Conservation (phyloP, 1,284 basidiomycete genomes). For the Wolfiporia cocos region DNA sequence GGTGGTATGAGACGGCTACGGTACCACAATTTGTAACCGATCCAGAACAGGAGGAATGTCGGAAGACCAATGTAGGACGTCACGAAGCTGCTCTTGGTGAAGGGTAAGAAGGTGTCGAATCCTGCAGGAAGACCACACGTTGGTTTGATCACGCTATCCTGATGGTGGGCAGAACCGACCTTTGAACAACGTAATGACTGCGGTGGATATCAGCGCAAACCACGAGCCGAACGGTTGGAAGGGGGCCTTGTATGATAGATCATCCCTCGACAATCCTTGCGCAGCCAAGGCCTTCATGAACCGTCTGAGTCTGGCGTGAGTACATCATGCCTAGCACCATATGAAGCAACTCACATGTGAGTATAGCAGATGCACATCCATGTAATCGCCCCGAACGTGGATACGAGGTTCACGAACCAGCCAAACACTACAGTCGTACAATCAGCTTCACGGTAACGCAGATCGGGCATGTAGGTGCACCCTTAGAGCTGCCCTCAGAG, state of each 20-base stretch:
- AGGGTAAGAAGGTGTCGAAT: slow-evolving; percentile 42
- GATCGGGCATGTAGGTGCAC: no score
- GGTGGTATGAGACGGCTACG: slow-evolving; percentile 45
- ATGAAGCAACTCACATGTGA: slow-evolving; percentile 45
- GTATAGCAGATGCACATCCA: slow-evolving; percentile 70
- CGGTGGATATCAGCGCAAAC: slow-evolving; percentile 54
- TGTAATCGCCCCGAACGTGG: slow-evolving; percentile 57
- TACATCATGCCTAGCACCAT: slow-evolving; percentile 1
- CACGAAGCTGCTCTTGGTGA: slow-evolving; percentile 55
- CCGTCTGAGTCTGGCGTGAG: slow-evolving; percentile 27
- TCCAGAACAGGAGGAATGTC: slow-evolving; percentile 50
- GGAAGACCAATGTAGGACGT: slow-evolving; percentile 55
- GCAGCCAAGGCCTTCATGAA: slow-evolving; percentile 68
- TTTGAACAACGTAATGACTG: slow-evolving; percentile 61
- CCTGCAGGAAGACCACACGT: slow-evolving; percentile 13
- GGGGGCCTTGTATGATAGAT: slow-evolving; percentile 65
- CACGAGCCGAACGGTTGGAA: slow-evolving; percentile 59
- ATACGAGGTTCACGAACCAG: slow-evolving; percentile 67
- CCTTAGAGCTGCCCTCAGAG: slow-evolving; percentile 43
- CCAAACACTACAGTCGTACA: slow-evolving; percentile 43
- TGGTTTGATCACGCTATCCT: background rate
- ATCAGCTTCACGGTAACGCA: slow-evolving; percentile 8
- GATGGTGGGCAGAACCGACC: slow-evolving; percentile 25
- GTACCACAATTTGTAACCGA: slow-evolving; percentile 52
- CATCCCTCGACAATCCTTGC: slow-evolving; percentile 58